A percentile compares a stretch with the other conserved stretches of the same genome.
These are phyloP conservation scores for Madurella fahalii DNA, from an alignment of 2,329 filamentous ascomycete species.

Conservation along the genomic window DNA sequence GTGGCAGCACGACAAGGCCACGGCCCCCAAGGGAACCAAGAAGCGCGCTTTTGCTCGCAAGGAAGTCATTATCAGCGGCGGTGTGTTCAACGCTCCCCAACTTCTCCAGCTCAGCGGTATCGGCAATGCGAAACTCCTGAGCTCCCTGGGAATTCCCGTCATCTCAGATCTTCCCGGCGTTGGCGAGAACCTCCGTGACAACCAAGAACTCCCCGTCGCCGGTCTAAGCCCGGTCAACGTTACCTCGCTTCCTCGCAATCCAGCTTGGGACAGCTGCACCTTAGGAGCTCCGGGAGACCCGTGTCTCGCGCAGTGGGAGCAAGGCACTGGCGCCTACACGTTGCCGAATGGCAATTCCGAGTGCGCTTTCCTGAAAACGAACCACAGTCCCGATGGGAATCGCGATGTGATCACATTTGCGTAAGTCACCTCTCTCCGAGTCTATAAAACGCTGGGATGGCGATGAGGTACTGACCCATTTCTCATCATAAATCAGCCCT, in stretches of 20 bases:
- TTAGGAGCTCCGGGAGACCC: conserved; percentile 33
- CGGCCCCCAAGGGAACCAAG: conserved; percentile 25
- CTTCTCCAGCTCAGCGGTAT: conserved; percentile 50
- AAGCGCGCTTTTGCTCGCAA: conserved; percentile 27
- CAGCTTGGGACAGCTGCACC: conserved; percentile 32
- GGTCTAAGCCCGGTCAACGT: conserved; percentile 22
- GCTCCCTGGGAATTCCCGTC: conserved; percentile 41
- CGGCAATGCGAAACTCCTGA: conserved; percentile 40
- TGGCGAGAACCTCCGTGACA: conserved; percentile 48
- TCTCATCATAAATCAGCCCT: conserved; percentile 1
- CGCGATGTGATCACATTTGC: conserved; percentile 33
- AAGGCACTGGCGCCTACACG: conserved; percentile 26
- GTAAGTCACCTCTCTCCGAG: conserved; percentile 4
- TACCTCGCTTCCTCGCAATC: conserved; percentile 27
- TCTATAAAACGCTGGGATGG: no score
- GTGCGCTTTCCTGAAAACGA: conserved; percentile 41
- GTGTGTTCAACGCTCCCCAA: conserved; percentile 47
- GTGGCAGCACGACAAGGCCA: conserved; percentile 26
- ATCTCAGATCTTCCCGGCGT: conserved; percentile 46
- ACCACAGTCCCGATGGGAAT: conserved; percentile 24
- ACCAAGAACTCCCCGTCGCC: conserved; percentile 37
- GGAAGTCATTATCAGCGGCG: conserved; percentile 48
- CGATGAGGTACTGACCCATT: not conserved
- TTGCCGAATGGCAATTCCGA: conserved; percentile 31
- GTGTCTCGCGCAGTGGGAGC: conserved; percentile 34